phyloP scores from a whole-genome alignment of 2,329 filamentous ascomycete species.

The Huntiella decipiens region DNA sequence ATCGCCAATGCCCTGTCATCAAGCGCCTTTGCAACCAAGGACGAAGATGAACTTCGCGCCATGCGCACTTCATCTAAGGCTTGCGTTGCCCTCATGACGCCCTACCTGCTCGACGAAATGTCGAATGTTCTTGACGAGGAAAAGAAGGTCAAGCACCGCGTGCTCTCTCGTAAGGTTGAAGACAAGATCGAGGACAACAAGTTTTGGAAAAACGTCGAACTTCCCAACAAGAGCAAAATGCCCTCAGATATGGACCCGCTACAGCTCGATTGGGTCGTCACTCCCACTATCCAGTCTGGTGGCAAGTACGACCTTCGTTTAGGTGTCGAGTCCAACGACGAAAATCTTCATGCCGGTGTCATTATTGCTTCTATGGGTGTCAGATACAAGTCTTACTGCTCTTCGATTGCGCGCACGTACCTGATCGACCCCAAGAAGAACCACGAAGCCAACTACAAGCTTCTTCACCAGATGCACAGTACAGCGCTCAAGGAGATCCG shows the following conservation, averaged over 20 bases:
- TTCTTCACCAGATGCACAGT: constrained; percentile 69
- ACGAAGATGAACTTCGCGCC: constrained; percentile 79
- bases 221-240: constrained; percentile 54
- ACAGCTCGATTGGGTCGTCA: constrained; percentile 87
- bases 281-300: constrained; percentile 82
- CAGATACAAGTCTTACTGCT: constrained; percentile 90
- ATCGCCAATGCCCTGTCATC: constrained; percentile 64
- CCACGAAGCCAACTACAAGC: constrained; percentile 86
- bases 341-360: constrained; percentile 70
- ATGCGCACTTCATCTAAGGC: constrained; percentile 91
- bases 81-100: constrained; percentile 83
- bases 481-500: constrained; percentile 78
- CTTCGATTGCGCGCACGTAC: constrained; percentile 80
- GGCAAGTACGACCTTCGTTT: constrained; percentile 87
- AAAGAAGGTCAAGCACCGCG: constrained; percentile 86
- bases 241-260: constrained; percentile 70
- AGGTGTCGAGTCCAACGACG: constrained; percentile 58
- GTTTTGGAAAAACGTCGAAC: constrained; percentile 68
- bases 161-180: constrained; percentile 70
- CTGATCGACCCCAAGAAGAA: constrained; percentile 92
- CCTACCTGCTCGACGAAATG: constrained; percentile 97
- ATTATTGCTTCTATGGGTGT: constrained; percentile 86
- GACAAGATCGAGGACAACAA: constrained; percentile 83
- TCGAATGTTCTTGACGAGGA: constrained; percentile 87
- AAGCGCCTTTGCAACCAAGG: constrained; percentile 76